phyloP scores from a whole-genome alignment of 1,284 basidiomycete species.

The Microbotryomycetes sp. region DNA sequence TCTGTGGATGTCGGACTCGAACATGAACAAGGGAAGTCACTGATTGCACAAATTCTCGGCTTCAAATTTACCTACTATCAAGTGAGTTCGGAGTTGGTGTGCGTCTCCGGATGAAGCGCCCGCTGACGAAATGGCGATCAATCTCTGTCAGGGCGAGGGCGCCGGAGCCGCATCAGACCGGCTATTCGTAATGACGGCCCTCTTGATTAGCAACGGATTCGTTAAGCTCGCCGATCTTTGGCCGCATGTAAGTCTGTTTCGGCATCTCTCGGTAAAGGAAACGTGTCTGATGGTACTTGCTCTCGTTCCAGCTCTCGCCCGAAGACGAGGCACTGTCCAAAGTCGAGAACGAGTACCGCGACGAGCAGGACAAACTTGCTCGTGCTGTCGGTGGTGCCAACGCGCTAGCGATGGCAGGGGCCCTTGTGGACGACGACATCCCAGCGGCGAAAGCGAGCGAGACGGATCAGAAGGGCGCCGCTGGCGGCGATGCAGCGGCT shows the following conservation, averaged over 20 bases:
- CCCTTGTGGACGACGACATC: conserved; percentile 61
- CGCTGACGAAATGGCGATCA: conserved; percentile 25
- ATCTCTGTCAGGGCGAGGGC: conserved; percentile 31
- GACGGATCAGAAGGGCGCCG: conserved; percentile 3
- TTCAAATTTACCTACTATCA: conserved; percentile 93
- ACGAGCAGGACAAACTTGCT: conserved; percentile 53
- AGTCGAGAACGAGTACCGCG: conserved; percentile 58
- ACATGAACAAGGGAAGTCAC: conserved; percentile 50
- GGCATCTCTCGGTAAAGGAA: neutral
- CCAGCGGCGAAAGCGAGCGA: neutral
- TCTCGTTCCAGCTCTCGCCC: conserved; percentile 57
- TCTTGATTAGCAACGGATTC: conserved; percentile 82
- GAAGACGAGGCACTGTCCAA: conserved; percentile 61
- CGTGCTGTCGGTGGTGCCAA: conserved; percentile 57
- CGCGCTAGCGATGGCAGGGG: conserved; percentile 75
- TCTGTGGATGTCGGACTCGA: conserved; percentile 31
- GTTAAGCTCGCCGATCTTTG: conserved; percentile 78
- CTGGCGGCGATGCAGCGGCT: conserved; percentile 9
- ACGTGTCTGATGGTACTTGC: conserved; percentile 31
- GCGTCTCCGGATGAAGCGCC: conserved; percentile 33
- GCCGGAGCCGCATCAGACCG: conserved; percentile 59
- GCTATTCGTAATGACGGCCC: conserved; percentile 73
- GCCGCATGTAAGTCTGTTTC: conserved; percentile 58
- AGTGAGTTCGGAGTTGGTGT: conserved; percentile 47
- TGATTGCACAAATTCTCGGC: conserved; percentile 84